These are phyloP conservation scores for Mortierella alpina DNA, from an alignment of 192 early-diverging fungal genomes.

Conservation along the genomic window DNA sequence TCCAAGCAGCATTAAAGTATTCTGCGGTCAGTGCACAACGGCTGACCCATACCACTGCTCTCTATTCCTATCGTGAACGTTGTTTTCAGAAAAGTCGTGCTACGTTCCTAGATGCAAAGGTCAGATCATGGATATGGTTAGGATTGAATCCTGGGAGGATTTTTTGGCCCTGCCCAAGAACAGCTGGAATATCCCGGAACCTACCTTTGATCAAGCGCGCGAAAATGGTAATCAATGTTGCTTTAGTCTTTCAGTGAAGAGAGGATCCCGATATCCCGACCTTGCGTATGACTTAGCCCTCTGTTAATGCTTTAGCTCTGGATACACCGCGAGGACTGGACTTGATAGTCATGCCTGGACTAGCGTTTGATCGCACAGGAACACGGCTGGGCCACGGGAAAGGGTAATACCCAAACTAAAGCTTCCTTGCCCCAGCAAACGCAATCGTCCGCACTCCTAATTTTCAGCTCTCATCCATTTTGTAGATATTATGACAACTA, in stretches of 20 bases:
- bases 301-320: conserved; percentile 48
- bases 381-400: conserved; percentile 73
- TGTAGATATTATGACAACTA: conserved; percentile 71
- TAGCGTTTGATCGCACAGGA: conserved; percentile 68
- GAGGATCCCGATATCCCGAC: not conserved
- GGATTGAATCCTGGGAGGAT: conserved; percentile 67
- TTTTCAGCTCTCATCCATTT: not conserved
- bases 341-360: conserved; percentile 70
- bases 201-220: conserved; percentile 55
- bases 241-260: not conserved
- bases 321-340: conserved; percentile 62
- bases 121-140: conserved; percentile 76
- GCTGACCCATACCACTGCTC: not conserved
- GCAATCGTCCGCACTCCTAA: too few species aligned
- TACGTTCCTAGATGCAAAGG: conserved; percentile 66
- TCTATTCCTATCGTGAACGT: not conserved
- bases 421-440: too few species aligned
- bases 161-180: conserved; percentile 69
- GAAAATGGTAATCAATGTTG: conserved; percentile 61
- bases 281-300: not conserved
- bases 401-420: conserved; percentile 52
- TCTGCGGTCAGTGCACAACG: too few species aligned
- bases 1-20: not conserved
- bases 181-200: conserved; percentile 78
- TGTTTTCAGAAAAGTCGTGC: conserved; percentile 58